Percentiles rank a stretch among this genome's conserved stretches.
Evolutionary conservation across 2,329 filamentous ascomycete species (phyloP).

Genomic region (Orbilia brochopaga): DNA sequence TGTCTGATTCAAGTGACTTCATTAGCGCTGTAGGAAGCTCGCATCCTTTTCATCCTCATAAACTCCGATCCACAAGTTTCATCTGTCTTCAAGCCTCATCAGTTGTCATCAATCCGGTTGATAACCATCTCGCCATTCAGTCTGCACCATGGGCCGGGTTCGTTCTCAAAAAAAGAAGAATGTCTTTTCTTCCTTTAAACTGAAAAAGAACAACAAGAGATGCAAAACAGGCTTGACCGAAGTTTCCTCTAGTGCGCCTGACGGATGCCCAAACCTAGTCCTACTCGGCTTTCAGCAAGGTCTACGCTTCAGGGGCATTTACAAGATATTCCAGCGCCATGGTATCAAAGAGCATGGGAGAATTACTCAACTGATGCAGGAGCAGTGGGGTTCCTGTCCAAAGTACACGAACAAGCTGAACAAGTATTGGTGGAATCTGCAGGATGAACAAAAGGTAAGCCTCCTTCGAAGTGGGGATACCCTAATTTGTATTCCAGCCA

Average conservation of each 20-base stretch:
- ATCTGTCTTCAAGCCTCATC: neutral
- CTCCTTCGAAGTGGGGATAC: no score
- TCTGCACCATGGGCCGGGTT: neutral
- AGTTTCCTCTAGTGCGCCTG: neutral
- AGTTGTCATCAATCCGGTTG: neutral
- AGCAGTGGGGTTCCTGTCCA: slow-evolving; percentile 20
- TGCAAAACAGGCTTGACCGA: neutral
- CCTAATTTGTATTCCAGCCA: no score
- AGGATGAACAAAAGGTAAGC: slow-evolving; percentile 13
- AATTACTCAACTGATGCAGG: slow-evolving; percentile 13
- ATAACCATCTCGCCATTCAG: neutral
- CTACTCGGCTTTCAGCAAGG: slow-evolving; percentile 21
- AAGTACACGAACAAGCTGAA: slow-evolving; percentile 10
- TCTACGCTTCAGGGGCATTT: slow-evolving; percentile 11
- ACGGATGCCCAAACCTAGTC: slow-evolving; percentile 17
- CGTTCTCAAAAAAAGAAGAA: neutral
- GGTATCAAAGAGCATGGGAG: slow-evolving; percentile 14
- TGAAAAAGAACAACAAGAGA: neutral
- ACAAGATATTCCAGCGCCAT: slow-evolving; percentile 13
- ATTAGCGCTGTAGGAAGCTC: no score
- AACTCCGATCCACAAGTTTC: neutral
- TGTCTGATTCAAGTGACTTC: no score
- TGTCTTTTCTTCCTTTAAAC: neutral
- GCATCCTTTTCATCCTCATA: no score
- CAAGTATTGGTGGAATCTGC: slow-evolving; percentile 24